Percentiles rank a stretch among this genome's conserved stretches.
These are phyloP conservation scores for Stereum hirsutum DNA, from an alignment of 1,284 basidiomycete genomes.

Conservation along the genomic window DNA sequence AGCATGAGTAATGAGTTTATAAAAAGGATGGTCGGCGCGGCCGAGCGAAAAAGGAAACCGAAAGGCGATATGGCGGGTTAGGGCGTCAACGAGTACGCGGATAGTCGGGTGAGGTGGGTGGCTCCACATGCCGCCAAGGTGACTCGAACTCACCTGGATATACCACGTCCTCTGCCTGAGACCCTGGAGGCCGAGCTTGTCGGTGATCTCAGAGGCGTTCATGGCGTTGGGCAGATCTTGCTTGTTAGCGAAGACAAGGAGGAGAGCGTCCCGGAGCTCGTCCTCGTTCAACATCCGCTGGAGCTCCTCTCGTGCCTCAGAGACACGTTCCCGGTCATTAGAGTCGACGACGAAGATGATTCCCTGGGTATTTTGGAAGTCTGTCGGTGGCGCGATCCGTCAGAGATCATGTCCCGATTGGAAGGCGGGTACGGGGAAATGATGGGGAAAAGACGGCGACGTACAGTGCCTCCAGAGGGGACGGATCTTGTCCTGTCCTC, in stretches of 20 bases:
- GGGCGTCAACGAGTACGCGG: too few species aligned
- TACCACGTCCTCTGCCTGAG: conserved; percentile 98
- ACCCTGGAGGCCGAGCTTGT: conserved; percentile 97
- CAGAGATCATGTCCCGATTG: neutral
- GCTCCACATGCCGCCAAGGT: too few species aligned
- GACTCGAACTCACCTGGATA: conserved; percentile 66
- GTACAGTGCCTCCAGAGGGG: conserved; percentile 98
- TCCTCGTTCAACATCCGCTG: conserved; percentile 99
- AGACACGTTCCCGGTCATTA: conserved; percentile 99
- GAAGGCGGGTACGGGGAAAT: neutral
- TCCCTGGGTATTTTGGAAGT: conserved; percentile 99
- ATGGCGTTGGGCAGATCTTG: conserved; percentile 99
- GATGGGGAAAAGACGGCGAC: conserved; percentile 19
- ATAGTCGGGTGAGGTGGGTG: too few species aligned
- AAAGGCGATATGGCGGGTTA: neutral
- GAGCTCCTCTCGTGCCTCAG: conserved; percentile 97
- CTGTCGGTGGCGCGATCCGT: conserved; percentile 31
- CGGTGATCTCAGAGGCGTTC: conserved; percentile 99
- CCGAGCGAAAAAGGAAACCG: neutral
- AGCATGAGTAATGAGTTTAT: conserved; percentile 8
- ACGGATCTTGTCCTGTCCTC: conserved; percentile 83
- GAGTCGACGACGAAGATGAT: conserved; percentile 99
- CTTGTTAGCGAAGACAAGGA: conserved; percentile 99
- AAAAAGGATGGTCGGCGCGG: conserved; percentile 10
- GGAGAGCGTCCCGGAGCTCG: conserved; percentile 96